phyloP scores from a whole-genome alignment of 2,329 filamentous ascomycete species.

The Botrytis sinoallii region DNA sequence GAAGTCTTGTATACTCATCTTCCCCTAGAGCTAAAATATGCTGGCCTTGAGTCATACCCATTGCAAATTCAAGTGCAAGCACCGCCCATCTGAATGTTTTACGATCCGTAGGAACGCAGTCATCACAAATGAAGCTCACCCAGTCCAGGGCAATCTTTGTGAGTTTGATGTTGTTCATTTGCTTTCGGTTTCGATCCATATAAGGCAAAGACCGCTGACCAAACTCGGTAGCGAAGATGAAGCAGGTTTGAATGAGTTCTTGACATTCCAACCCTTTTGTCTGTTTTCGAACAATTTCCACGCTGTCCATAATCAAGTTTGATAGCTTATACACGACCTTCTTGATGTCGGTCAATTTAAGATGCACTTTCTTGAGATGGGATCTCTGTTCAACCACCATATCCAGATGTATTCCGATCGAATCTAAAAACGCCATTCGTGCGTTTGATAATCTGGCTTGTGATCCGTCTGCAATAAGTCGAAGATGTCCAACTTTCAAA shows the following conservation, averaged over 20 bases:
- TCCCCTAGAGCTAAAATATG: conserved; percentile 91
- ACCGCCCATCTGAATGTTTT: conserved; percentile 98
- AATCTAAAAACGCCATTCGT: conserved; percentile 71
- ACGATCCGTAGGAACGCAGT: conserved; percentile 88
- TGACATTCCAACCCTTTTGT: conserved; percentile 82
- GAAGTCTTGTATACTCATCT: conserved; percentile 77
- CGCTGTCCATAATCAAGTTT: conserved; percentile 98
- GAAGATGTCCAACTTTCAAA: conserved; percentile 79
- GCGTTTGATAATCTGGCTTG: conserved; percentile 74
- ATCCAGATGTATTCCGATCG: conserved; percentile 81
- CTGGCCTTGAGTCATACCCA: conserved; percentile 92
- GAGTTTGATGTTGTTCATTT: conserved; percentile 96
- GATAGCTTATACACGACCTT: conserved; percentile 94
- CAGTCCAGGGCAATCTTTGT: conserved; percentile 92
- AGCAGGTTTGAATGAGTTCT: conserved; percentile 95
- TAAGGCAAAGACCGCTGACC: conserved; percentile 91
- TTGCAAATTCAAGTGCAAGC: conserved; percentile 89
- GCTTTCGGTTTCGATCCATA: conserved; percentile 91
- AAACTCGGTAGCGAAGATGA: conserved; percentile 98
- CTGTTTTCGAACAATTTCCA: conserved; percentile 86
- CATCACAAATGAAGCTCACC: conserved; percentile 97
- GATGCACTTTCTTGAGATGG: conserved; percentile 88
- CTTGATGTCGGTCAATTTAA: conserved; percentile 88
- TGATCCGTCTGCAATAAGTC: conserved; percentile 85
- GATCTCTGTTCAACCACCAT: conserved; percentile 89